These are phyloP conservation scores for Dactylellina drechsleri DNA, from an alignment of 2,329 filamentous ascomycete species.

Conservation along the genomic window DNA sequence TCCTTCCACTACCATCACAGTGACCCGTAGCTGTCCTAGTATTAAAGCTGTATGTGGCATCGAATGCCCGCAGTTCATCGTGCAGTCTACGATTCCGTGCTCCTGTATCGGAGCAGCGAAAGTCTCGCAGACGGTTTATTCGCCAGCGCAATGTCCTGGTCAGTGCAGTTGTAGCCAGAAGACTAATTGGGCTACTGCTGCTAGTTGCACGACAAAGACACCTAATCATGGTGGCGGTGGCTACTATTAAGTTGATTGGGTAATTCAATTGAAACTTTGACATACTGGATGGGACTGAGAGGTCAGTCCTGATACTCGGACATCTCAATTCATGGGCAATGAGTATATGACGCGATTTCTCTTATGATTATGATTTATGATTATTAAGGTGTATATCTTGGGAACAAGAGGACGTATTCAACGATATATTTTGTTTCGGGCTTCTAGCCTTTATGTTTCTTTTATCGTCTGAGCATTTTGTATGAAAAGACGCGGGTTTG, in stretches of 20 bases:
- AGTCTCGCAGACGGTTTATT: not conserved
- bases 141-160: not conserved
- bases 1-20: conserved; percentile 21
- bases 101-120: not conserved
- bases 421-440: not conserved
- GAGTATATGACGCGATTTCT: not conserved
- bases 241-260: not conserved
- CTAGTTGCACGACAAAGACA: not conserved
- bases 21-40: not conserved
- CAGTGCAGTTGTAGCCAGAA: not conserved
- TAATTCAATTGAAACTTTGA: too few relatives aligned
- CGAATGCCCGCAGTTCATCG: not conserved
- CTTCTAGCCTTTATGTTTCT: too few relatives aligned
- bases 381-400: not conserved
- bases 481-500: not conserved
- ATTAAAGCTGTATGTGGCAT: not conserved
- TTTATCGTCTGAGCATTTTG: too few relatives aligned
- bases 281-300: too few relatives aligned
- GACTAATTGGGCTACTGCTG: not conserved
- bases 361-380: conserved; percentile 8
- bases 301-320: not conserved
- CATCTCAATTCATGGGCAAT: not conserved
- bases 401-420: not conserved
- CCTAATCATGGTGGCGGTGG: not conserved
- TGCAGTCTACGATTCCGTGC: not conserved